Evolutionary conservation across 495 filamentous ascomycete genomes (phyloP).

Genomic region (Aspergillus leporis): DNA sequence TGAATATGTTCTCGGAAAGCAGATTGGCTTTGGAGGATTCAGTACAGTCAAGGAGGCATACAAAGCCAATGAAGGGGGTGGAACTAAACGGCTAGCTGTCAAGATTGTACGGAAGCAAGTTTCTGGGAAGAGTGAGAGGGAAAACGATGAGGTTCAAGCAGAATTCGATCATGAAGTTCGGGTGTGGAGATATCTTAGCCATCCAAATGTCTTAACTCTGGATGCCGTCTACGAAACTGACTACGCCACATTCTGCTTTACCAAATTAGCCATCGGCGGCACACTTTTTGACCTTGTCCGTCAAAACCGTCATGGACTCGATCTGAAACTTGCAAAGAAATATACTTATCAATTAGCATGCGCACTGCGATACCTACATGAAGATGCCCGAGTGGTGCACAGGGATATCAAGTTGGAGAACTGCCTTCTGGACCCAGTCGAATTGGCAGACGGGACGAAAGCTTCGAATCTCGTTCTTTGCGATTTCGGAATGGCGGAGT

Average conservation of each 20-base stretch:
- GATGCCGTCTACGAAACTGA: constrained; percentile 70
- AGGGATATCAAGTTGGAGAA: constrained; percentile 79
- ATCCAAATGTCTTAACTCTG: constrained; percentile 65
- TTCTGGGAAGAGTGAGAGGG: constrained; percentile 53
- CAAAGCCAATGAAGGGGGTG: constrained; percentile 58
- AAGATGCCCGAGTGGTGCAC: constrained; percentile 71
- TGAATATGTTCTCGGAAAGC: constrained; percentile 71
- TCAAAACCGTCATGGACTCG: constrained; percentile 57
- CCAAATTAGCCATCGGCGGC: constrained; percentile 64
- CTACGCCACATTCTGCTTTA: constrained; percentile 75
- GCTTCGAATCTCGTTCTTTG: constrained; percentile 64
- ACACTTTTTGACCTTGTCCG: constrained; percentile 71
- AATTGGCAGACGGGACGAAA: constrained; percentile 42
- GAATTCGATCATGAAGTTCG: constrained; percentile 75
- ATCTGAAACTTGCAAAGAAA: constrained; percentile 53
- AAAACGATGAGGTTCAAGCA: constrained; percentile 70
- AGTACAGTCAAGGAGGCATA: constrained; percentile 71
- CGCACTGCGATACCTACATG: constrained; percentile 70
- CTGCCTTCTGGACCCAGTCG: constrained; percentile 64
- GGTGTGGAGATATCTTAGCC: constrained; percentile 69
- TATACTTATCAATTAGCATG: constrained; percentile 69
- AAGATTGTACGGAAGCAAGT: constrained; percentile 72
- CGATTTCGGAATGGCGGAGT: constrained; percentile 78
- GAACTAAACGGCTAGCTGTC: constrained; percentile 59
- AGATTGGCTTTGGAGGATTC: constrained; percentile 71